Evolutionary conservation across 306 rosid genomes (phyloP).

Genomic region (Mimosa pudica): DNA sequence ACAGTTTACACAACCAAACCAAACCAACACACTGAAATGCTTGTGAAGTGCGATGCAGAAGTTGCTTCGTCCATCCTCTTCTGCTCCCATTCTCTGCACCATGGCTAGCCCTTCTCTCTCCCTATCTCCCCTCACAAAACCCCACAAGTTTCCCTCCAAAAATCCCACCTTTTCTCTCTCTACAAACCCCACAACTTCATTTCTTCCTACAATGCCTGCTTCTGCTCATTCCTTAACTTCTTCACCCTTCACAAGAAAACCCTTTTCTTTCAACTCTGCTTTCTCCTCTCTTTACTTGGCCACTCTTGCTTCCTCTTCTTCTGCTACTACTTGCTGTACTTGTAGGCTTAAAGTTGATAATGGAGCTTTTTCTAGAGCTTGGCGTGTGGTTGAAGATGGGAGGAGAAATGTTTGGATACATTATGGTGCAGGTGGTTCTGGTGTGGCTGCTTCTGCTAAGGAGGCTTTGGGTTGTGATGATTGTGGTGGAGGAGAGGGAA

Average conservation of each 20-base stretch:
- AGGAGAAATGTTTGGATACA: conserved; percentile 38
- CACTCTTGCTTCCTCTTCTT: conserved; percentile 17
- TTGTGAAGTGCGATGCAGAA: conserved; percentile 64
- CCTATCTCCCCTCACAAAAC: neutral
- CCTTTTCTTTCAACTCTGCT: conserved; percentile 9
- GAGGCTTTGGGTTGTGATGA: conserved; percentile 1
- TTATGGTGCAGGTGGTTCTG: conserved; percentile 41
- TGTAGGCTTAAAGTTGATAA: conserved; percentile 41
- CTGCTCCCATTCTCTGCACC: conserved; percentile 51
- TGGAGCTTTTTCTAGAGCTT: conserved; percentile 41
- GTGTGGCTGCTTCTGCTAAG: conserved; percentile 12
- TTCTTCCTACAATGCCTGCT: conserved; percentile 9
- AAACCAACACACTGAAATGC: conserved; percentile 49
- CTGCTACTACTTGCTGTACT: conserved; percentile 34
- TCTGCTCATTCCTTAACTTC: conserved; percentile 8
- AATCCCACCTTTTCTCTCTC: neutral
- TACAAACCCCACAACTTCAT: neutral
- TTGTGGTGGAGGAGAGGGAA: conserved; percentile 29
- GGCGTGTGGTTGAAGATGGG: conserved; percentile 49
- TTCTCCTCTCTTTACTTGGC: conserved; percentile 31
- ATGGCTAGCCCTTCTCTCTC: conserved; percentile 36
- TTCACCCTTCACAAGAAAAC: conserved; percentile 3
- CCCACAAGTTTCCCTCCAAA: conserved; percentile 10
- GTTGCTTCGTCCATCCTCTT: conserved; percentile 56
- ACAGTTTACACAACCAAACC: no score